Evolutionary conservation across 2,329 filamentous ascomycete species (phyloP), one percentile per base, ranked within the genome.

Genomic region (Botrytis elliptica): DNA sequence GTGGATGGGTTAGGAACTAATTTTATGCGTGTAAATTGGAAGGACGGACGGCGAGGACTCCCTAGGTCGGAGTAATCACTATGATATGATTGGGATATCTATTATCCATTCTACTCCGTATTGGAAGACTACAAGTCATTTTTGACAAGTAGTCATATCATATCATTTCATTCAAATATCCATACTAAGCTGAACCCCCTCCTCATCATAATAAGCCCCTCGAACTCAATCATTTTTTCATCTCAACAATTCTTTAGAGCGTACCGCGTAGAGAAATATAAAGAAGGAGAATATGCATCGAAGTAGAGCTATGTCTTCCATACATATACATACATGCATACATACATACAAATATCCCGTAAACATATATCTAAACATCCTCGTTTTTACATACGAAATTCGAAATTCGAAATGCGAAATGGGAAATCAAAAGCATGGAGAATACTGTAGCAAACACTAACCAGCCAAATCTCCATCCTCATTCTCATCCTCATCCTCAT

Each of bases 121-220:
- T 57, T 1, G 5, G n/a, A 57, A 29, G n/a, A 29, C 52, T 18
- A 29, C 14, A 9, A 57, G n/a, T 18, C 52, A 29, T 29, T 52
- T 52, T 14, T n/a, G 49, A 55, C 25, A 55, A 55, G 16, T 3
- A 55, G 25, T n/a, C 12, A 52, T 49, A 52, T 49, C 46, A 55
- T 55, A 55, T 55, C 2, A 29, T 55, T n/a, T 52, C 25, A 52
- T 52, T n/a, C 52, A 29, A 49, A 55, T 14, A 29, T 16, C 6
- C 25, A 57, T 57, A 29, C 7, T 7, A 4, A 29, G 2, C n/a
- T 4, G 0, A 57, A 18, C 9, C 0, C 3, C 6, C n/a, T 57
- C 52, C 3, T 6, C 14, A 8, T 4, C 0, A n/a, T n/a, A 3
- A n/a, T 16, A 33, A 33, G 2, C n/a, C 14, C 0, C 6, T 18